phyloP scores from a whole-genome alignment of 2,329 filamentous ascomycete genomes.

The Diaporthe amygdali region DNA sequence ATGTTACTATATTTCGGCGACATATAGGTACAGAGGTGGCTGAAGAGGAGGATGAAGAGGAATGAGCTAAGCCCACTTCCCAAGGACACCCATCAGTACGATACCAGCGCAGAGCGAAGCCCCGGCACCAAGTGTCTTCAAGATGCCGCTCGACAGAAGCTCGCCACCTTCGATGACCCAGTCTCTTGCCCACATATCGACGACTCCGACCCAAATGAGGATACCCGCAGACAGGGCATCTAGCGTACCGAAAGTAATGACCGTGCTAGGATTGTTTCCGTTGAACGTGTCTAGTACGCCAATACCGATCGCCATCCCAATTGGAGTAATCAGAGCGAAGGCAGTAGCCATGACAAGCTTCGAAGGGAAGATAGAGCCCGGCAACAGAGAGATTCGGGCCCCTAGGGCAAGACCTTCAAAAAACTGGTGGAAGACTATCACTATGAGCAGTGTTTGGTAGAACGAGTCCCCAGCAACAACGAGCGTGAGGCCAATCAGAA shows the following conservation, averaged over 20 bases:
- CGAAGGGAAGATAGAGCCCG: conserved; percentile 24
- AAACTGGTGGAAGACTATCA: conserved; percentile 80
- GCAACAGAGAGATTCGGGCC: conserved; percentile 69
- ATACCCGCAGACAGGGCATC: conserved; percentile 79
- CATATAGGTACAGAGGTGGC: not conserved
- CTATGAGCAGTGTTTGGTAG: conserved; percentile 61
- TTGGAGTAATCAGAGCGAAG: conserved; percentile 75
- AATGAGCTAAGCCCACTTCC: conserved; percentile 67
- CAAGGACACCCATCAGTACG: conserved; percentile 73
- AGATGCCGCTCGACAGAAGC: conserved; percentile 54
- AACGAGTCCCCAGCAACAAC: conserved; percentile 63
- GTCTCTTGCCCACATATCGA: conserved; percentile 80
- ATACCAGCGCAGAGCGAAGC: conserved; percentile 65
- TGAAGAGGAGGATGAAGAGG: not conserved
- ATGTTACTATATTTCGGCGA: not conserved
- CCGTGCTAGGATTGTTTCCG: conserved; percentile 70
- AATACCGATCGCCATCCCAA: conserved; percentile 82
- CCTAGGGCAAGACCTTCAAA: conserved; percentile 80
- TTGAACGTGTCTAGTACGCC: conserved; percentile 75
- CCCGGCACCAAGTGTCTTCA: conserved; percentile 55
- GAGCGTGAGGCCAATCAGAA: conserved; percentile 68
- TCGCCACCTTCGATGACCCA: conserved; percentile 67
- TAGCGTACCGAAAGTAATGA: conserved; percentile 75
- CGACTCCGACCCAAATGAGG: conserved; percentile 78
- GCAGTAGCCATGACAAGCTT: conserved; percentile 67